phyloP scores from a whole-genome alignment of 257 asterid genomes.

The Fraxinus anomala region DNA sequence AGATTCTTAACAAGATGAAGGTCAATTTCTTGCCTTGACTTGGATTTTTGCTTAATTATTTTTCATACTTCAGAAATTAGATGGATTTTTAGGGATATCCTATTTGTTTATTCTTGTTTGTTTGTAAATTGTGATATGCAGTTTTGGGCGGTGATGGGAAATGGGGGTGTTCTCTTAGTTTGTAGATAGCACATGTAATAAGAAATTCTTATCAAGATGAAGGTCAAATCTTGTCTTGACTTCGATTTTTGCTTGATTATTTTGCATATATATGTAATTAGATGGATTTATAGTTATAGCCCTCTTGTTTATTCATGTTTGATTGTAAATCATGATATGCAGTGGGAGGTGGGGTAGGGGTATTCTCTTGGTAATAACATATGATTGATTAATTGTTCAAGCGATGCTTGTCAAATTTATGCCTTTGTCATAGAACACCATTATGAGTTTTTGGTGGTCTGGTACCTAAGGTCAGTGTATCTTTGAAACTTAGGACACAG shows the following conservation, averaged over 20 bases:
- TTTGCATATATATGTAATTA: not conserved
- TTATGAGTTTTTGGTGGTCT: no score
- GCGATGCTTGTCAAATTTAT: no score
- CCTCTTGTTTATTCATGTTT: not conserved
- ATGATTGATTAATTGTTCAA: no score
- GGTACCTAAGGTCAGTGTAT: not conserved
- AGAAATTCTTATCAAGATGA: slow-evolving; percentile 48
- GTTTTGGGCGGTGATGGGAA: not conserved
- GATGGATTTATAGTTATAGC: not conserved
- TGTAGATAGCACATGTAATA: not conserved
- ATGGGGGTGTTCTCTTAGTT: not conserved
- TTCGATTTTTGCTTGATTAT: not conserved
- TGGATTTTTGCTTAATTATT: not conserved
- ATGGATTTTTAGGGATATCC: not conserved
- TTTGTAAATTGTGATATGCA: not conserved
- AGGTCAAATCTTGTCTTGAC: slow-evolving; percentile 28
- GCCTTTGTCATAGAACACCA: no score
- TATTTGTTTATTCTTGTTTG: not conserved
- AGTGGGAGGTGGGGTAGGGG: no score
- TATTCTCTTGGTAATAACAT: no score
- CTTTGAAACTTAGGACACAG: not conserved
- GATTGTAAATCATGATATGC: not conserved
- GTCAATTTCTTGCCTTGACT: slow-evolving; percentile 31
- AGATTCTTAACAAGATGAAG: slow-evolving; percentile 81
- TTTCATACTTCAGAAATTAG: not conserved